Evolutionary conservation across 768 basidiomycete species (phyloP), one percentile per base, ranked within the genome.

Genomic region (Pleurotus platypus): DNA sequence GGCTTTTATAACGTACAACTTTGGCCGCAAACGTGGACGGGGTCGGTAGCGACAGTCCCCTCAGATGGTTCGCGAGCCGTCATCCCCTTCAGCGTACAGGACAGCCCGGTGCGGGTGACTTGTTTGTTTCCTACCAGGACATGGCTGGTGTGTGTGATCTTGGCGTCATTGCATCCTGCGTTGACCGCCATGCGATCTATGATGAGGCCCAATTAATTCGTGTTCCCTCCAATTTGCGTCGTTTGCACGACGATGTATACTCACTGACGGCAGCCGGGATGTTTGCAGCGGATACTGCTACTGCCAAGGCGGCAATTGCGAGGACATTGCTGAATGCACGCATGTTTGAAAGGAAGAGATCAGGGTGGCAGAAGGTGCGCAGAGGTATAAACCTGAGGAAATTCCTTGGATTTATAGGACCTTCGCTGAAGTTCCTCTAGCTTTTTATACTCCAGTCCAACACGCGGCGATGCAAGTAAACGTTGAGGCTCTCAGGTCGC

Each of bases 231-330:
- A 26, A 13, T 20, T 20, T 20, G 18, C 15, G 12, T 12, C 3
- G 11, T 5, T 16, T 35, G 20, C 5, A 8, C n/a, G 13, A 40
- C 35, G 20, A 9, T n/a, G 2, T 8, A 13, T 15, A 54, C 51
- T 54, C 51, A 54, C 51, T 54, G 9, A 54, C 39, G 6, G 51
- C 37, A 54, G 51, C 39, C 2, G 51, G 51, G 24, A 54, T 39
- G 51, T 40, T 54, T 4, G 38, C 39, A 42, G 51, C 51, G 6
- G 51, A 54, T 12, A 54, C 51, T 20, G 39, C 51, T 39, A 54
- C 24, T 24, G 37, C 51, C n/a, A 54, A 22, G n/a, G 37, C 15
- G 5, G 51, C 39, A 22, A 54, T 42, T 37, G 5, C 38, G n/a
- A 54, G 51, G 42, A 54, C n/a, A n/a, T 22, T 54, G 39, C 37